These are phyloP conservation scores for Mycena haematopus DNA, from an alignment of 768 basidiomycete genomes.

Conservation along the genomic window DNA sequence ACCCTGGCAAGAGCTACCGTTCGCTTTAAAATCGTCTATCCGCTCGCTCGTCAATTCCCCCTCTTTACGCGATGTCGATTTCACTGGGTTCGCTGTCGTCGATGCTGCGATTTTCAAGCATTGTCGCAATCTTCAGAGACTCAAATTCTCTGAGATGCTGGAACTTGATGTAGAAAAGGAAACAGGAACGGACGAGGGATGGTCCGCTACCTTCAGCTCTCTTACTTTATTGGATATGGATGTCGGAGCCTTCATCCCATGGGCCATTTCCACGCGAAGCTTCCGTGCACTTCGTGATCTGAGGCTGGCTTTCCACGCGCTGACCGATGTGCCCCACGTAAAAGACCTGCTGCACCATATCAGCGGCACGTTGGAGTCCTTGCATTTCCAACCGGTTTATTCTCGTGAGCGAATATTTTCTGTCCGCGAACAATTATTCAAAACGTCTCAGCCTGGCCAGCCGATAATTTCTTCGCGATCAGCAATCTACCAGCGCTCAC, in stretches of 20 bases:
- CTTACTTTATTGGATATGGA: conserved; percentile 13
- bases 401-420: background rate
- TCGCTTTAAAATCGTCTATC: conserved; percentile 4
- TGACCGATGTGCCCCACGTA: background rate
- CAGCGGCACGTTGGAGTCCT: conserved; percentile 1
- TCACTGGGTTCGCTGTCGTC: conserved; percentile 15
- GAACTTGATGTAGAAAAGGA: background rate
- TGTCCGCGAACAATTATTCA: background rate
- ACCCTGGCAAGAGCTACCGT: conserved; percentile 3
- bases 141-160: conserved; percentile 16
- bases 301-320: conserved; percentile 14
- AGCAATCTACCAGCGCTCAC: conserved; percentile 3
- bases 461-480: conserved; percentile 1
- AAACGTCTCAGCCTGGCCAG: conserved; percentile 1
- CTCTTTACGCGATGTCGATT: conserved; percentile 9
- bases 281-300: conserved; percentile 14
- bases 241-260: background rate
- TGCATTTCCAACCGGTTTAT: conserved; percentile 20
- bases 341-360: conserved; percentile 6
- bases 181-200: background rate
- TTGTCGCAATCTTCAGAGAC: background rate
- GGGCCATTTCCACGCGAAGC: background rate
- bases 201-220: background rate
- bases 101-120: background rate
- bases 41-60: conserved; percentile 10